Evolutionary conservation across 768 basidiomycete genomes (phyloP), one percentile per base, ranked within the genome.

Genomic region (Coprinellus micaceus): DNA sequence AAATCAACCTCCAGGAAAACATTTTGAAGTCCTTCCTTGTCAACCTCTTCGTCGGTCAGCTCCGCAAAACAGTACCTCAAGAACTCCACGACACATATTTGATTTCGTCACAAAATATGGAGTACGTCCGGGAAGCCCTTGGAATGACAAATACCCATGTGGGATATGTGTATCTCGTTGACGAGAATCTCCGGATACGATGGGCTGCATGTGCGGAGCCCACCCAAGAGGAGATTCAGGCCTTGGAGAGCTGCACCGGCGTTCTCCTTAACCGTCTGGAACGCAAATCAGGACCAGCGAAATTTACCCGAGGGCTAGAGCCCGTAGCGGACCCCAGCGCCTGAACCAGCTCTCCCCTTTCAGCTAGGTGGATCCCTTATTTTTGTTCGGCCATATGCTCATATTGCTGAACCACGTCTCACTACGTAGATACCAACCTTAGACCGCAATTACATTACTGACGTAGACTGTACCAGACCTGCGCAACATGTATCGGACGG

Each of bases 1-100:
- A 91, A 77, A 85, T 98, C 68, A 98, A 98, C 71, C 78, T 96
- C 25, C 96, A 98, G 73, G 90, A 94, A 69, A 98, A 98, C 71
- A 74, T 89, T 4, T 82, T 98, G 60, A 97, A 97, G 74, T 89
- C 90, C 1, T 82, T 94, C 67, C 83, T 98, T 29, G 89, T 98
- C 51, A 85, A 86, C 50, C 73, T 98, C 53, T 96, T 94, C 74
- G 70, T 87, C n/a, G 81, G 80, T 9, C 82, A 84, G 19, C 80
- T 98, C 21, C 85, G 89, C 52, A 74, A 79, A 22, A 73, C 77
- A 2, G 77, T 94, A 0, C 91, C 94, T 0, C 62, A 73, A 54
- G 74, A 81, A 40, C 71, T 86, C 33, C 90, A 91, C 40, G 57
- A 83, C 5, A 87, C 80, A 9, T 95, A 94, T 68, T 74, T 94